Base-by-base conservation (phyloP, 2,329 filamentous ascomycete genomes). In the Drechmeria coniospora region DNA sequence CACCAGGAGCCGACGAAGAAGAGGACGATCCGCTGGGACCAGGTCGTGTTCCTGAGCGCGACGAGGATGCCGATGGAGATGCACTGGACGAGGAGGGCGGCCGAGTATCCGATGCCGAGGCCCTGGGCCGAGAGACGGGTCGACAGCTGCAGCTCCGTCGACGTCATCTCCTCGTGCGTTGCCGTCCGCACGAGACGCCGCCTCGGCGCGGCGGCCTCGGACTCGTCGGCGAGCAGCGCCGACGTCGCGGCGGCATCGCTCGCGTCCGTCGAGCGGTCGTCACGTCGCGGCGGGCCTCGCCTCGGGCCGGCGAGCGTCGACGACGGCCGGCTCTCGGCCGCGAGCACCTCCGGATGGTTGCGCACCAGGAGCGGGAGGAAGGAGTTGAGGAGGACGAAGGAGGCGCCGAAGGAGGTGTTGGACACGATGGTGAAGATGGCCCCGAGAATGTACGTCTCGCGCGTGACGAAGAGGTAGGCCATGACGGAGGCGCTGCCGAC, bases 361-460 rank as follows among this genome's bases (percentile, higher is more conserved):
- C 87, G 72, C 32, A 95, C 90, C 8, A 98, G 65, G 7, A 98
- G 61, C 0, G 90, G 90, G 23, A 98, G 60, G 44, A 94, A 98
- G 1, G 86, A 93, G 55, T 98, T 98, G 25, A 98, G 60, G 9
- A 98, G 65, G 3, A 98, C 90, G 50, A 93, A 95, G 0, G 84
- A 93, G 11, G 86, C 84, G 14, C 90, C 90, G 46, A 94, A 92
- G 24, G 83, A 87, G 1, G 83, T 92, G 49, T 95, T 95, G 20
- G 86, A 80, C 27, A 95, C 61, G 37, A 95, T 82, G 17, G 90
- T 86, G 33, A 93, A 64, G 3, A 95, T 38, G 4, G 79, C 81
- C 24, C 80, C 87, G 8, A 95, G 52, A 3, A 93, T 46, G 46
- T 93, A 95, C 8, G 82, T 60, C 24, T 68, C 65, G 16, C 82